phyloP scores from a whole-genome alignment of 208 protist genomes.

The Naegleria lovaniensis region DNA sequence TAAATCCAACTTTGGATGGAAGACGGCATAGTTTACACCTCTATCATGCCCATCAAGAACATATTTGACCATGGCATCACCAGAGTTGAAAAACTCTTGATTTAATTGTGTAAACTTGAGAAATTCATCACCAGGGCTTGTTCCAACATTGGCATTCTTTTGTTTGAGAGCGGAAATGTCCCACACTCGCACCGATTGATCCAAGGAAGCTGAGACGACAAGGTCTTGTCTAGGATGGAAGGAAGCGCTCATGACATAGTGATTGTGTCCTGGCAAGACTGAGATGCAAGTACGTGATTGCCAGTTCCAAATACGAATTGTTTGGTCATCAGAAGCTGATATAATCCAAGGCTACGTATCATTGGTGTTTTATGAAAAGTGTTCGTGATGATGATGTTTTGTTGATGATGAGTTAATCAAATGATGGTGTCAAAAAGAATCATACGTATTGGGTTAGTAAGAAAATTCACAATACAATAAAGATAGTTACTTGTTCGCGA shows the following conservation, averaged over 20 bases:
- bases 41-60: constrained; percentile 95
- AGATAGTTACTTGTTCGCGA: constrained; percentile 48
- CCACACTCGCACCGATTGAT: constrained; percentile 99
- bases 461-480: neutral
- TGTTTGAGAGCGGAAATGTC: constrained; percentile 85
- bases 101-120: constrained; percentile 32
- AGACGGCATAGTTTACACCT: constrained; percentile 97
- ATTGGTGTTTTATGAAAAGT: too few species aligned
- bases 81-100: constrained; percentile 85
- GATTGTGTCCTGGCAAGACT: constrained; percentile 88
- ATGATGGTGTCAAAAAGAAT: neutral
- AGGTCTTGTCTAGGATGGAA: constrained; percentile 91
- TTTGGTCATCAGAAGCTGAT: constrained; percentile 95
- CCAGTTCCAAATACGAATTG: constrained; percentile 98
- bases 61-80: constrained; percentile 83
- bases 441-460: neutral
- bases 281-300: constrained; percentile 84
- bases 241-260: constrained; percentile 98
- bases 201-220: constrained; percentile 94
- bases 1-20: constrained; percentile 87
- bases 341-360: constrained; percentile 89
- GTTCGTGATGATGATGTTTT: neutral
- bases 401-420: neutral
- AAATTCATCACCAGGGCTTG: neutral
- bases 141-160: constrained; percentile 45